Evolutionary conservation across 2,329 filamentous ascomycete species (phyloP).

Genomic region (Curvularia sp.): DNA sequence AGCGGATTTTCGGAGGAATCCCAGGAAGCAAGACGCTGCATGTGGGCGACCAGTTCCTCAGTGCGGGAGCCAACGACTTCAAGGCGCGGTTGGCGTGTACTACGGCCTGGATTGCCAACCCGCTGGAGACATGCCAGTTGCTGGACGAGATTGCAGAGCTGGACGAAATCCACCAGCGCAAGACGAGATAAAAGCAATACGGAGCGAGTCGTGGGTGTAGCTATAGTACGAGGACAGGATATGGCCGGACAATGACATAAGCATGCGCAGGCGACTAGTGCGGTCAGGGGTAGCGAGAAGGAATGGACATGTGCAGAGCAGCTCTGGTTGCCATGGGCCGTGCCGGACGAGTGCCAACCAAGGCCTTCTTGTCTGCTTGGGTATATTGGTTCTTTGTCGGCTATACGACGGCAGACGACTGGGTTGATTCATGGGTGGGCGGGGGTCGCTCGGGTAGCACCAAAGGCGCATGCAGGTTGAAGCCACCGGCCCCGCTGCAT

Average conservation of each 20-base stretch:
- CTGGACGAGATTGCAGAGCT: conserved; percentile 76
- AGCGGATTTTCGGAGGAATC: conserved; percentile 84
- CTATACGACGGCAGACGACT: conserved; percentile 1
- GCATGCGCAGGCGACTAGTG: neutral
- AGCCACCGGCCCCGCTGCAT: conserved; percentile 21
- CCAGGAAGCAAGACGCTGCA: conserved; percentile 82
- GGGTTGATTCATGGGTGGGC: conserved; percentile 5
- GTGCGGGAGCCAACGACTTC: conserved; percentile 90
- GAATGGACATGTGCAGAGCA: neutral
- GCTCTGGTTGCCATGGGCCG: neutral
- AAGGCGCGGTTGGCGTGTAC: conserved; percentile 92
- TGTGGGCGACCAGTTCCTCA: conserved; percentile 94
- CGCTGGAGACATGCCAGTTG: conserved; percentile 85
- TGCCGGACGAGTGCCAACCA: neutral
- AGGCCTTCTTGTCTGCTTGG: neutral
- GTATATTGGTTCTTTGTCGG: neutral
- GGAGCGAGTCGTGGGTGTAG: neutral
- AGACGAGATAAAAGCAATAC: conserved; percentile 32
- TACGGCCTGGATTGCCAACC: conserved; percentile 96
- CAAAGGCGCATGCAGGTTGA: conserved; percentile 1
- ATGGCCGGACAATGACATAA: conserved; percentile 6
- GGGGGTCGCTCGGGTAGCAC: conserved; percentile 1
- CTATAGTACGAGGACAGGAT: too few relatives aligned
- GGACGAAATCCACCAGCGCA: conserved; percentile 51
- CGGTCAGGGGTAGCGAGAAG: neutral